Evolutionary conservation across 2,329 filamentous ascomycete species (phyloP).

Genomic region (Penicillium digitatum): DNA sequence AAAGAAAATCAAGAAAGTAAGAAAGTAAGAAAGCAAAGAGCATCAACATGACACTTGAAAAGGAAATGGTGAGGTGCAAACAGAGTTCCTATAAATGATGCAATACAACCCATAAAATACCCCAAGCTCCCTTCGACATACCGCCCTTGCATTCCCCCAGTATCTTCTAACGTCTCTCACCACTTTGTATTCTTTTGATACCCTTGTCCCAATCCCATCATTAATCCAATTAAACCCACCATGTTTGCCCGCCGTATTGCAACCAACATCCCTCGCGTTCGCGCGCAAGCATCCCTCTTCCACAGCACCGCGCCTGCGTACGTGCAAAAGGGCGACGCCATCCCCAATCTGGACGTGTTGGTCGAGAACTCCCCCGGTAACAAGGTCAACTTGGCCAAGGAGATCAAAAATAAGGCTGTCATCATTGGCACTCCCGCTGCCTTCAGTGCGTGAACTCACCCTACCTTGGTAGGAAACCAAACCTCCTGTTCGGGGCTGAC

Average conservation of each 20-base stretch:
- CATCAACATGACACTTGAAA: background rate
- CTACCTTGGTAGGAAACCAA: background rate
- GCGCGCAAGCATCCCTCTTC: constrained; percentile 35
- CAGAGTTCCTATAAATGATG: background rate
- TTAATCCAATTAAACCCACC: background rate
- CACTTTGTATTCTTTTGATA: background rate
- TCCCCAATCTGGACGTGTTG: constrained; percentile 73
- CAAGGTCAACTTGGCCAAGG: constrained; percentile 80
- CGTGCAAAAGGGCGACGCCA: constrained; percentile 72
- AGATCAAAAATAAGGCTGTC: constrained; percentile 71
- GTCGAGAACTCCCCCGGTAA: constrained; percentile 84
- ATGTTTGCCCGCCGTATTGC: constrained; percentile 42
- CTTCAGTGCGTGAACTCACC: constrained; percentile 52
- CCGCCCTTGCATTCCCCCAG: background rate
- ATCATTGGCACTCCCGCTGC: constrained; percentile 83
- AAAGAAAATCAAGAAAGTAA: background rate
- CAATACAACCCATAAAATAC: constrained; percentile 2
- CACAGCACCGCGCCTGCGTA: constrained; percentile 40
- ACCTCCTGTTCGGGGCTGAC: constrained; percentile 9
- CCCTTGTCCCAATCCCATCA: background rate
- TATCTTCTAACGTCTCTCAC: background rate
- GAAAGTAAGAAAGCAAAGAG: background rate
- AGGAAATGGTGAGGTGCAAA: background rate
- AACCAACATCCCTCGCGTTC: constrained; percentile 29
- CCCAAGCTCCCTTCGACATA: background rate